Percentiles rank a stretch among this genome's conserved stretches.
These are phyloP conservation scores for Aquanectria penicillioides DNA, from an alignment of 2,329 filamentous ascomycete species.

Conservation along the genomic window DNA sequence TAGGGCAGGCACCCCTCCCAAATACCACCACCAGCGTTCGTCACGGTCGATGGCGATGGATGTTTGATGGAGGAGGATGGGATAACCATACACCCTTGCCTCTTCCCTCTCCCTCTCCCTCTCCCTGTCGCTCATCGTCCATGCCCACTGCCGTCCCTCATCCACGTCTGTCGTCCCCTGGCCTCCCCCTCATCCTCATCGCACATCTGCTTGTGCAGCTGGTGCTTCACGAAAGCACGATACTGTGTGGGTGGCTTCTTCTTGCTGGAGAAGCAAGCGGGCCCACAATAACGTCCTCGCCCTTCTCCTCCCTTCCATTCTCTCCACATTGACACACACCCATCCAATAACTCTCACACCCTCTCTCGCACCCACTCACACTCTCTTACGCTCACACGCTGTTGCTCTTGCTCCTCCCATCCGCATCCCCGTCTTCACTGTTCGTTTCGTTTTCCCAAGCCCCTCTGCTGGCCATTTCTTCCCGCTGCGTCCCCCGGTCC, in stretches of 20 bases:
- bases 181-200: not conserved
- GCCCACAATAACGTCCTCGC: conserved; percentile 39
- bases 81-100: no score
- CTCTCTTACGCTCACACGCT: conserved; percentile 31
- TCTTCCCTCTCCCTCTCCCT: no score
- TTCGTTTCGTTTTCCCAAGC: conserved; percentile 36
- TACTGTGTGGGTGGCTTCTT: conserved; percentile 34
- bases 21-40: not conserved
- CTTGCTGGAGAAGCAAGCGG: conserved; percentile 21
- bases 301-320: conserved; percentile 44
- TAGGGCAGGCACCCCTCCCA: conserved; percentile 6
- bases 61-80: not conserved
- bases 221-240: conserved; percentile 20
- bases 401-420: conserved; percentile 23
- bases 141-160: not conserved
- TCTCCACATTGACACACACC: conserved; percentile 40
- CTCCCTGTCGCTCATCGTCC: not conserved
- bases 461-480: conserved; percentile 32
- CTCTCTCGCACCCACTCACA: conserved; percentile 28
- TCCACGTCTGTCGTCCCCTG: not conserved
- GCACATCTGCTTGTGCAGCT: not conserved
- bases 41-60: not conserved
- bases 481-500: conserved; percentile 20
- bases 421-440: conserved; percentile 19
- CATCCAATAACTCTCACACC: conserved; percentile 36